These are phyloP conservation scores for Penicillium bovifimosum DNA, from an alignment of 495 filamentous ascomycete species.

Conservation along the genomic window DNA sequence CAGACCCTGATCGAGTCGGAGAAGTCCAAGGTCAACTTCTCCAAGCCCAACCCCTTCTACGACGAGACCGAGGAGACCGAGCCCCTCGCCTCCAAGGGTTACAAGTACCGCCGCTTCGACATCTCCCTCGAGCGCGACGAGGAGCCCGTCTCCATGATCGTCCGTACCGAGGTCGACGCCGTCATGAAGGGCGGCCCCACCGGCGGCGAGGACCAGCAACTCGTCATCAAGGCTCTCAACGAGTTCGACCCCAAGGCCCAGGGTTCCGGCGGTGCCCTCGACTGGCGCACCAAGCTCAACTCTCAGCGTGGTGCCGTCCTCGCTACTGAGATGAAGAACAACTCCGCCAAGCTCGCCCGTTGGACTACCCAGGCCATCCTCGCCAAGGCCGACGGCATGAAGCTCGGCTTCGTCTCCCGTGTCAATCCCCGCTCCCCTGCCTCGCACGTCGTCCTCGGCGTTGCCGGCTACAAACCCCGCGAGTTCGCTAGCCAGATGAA, in stretches of 20 bases:
- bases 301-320: conserved; percentile 93
- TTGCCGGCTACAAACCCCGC: conserved; percentile 92
- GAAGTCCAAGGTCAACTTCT: conserved; percentile 69
- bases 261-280: conserved; percentile 85
- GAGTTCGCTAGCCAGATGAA: conserved; percentile 99
- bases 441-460: conserved; percentile 89
- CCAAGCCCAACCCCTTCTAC: conserved; percentile 95
- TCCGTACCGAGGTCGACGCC: conserved; percentile 94
- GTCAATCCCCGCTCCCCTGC: conserved; percentile 83
- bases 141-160: conserved; percentile 84
- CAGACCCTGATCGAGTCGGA: conserved; percentile 85
- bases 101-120: conserved; percentile 97
- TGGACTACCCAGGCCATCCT: conserved; percentile 97
- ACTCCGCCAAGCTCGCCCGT: conserved; percentile 91
- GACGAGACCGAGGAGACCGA: conserved; percentile 88
- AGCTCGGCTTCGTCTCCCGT: conserved; percentile 97
- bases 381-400: conserved; percentile 93
- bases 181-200: conserved; percentile 85
- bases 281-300: conserved; percentile 92
- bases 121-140: conserved; percentile 85
- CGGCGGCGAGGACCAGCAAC: conserved; percentile 78
- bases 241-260: conserved; percentile 98
- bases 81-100: conserved; percentile 87
- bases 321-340: conserved; percentile 99
- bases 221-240: conserved; percentile 94